These are phyloP conservation scores for Fusarium subglutinans DNA, from an alignment of 2,329 filamentous ascomycete genomes.

Conservation along the genomic window DNA sequence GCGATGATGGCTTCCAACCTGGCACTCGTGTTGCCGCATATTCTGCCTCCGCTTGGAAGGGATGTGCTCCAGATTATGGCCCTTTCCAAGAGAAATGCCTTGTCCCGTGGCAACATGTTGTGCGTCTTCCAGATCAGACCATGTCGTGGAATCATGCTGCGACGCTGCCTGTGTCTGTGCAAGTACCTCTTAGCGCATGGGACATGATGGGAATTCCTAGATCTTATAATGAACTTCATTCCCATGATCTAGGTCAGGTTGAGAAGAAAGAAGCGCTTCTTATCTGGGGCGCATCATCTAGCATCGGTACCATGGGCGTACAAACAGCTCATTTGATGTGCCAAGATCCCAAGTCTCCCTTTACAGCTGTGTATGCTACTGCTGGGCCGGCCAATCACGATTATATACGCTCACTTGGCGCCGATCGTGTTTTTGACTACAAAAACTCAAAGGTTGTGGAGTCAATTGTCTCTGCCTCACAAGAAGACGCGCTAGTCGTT, in stretches of 20 bases:
- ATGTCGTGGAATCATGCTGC: constrained; percentile 54
- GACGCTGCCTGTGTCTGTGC: constrained; percentile 50
- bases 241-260: neutral
- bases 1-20: constrained; percentile 38
- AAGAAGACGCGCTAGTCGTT: constrained; percentile 48
- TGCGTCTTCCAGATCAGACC: constrained; percentile 45
- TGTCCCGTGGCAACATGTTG: constrained; percentile 53
- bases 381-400: constrained; percentile 46
- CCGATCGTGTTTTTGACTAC: constrained; percentile 55
- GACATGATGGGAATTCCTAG: constrained; percentile 49
- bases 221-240: constrained; percentile 14
- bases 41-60: constrained; percentile 52
- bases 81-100: constrained; percentile 56
- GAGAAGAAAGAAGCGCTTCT: constrained; percentile 48
- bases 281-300: constrained; percentile 57
- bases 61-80: constrained; percentile 57
- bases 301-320: constrained; percentile 56
- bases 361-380: constrained; percentile 54
- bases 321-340: constrained; percentile 51
- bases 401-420: constrained; percentile 49
- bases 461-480: constrained; percentile 49
- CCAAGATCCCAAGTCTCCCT: constrained; percentile 44
- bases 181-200: constrained; percentile 52
- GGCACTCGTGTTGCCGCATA: constrained; percentile 54
- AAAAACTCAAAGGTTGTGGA: constrained; percentile 44